phyloP scores from a whole-genome alignment of 2,329 filamentous ascomycete species.

The Hymenoscyphus infarciens region DNA sequence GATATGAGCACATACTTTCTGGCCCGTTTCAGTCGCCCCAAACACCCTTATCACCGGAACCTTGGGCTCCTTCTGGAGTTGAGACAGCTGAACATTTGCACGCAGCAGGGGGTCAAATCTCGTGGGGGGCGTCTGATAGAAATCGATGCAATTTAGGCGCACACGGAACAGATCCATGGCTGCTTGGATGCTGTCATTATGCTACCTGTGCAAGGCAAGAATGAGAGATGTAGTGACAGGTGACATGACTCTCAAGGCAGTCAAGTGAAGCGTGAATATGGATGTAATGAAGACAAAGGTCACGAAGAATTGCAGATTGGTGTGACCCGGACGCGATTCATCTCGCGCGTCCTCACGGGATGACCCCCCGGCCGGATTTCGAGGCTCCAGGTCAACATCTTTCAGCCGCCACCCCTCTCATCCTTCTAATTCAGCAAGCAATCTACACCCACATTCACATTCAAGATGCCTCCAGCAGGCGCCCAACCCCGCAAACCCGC shows the following conservation, averaged over 20 bases:
- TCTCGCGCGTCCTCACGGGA: constrained; percentile 17
- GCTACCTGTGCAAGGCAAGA: background rate
- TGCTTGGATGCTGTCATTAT: background rate
- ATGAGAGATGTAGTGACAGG: background rate
- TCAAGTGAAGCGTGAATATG: background rate
- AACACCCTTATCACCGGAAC: constrained; percentile 89
- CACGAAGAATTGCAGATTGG: background rate
- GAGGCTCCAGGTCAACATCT: background rate
- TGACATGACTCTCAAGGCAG: too few relatives aligned
- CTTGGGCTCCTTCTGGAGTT: constrained; percentile 61
- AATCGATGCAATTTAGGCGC: constrained; percentile 91
- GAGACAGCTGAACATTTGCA: constrained; percentile 56
- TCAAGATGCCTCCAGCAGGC: constrained; percentile 40
- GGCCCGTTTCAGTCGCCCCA: constrained; percentile 87
- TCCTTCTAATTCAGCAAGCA: background rate
- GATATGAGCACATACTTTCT: constrained; percentile 93
- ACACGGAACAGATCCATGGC: constrained; percentile 77
- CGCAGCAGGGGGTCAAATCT: constrained; percentile 77
- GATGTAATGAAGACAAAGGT: background rate
- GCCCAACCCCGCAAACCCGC: constrained; percentile 34
- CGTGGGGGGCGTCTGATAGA: constrained; percentile 80
- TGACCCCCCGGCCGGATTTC: constrained; percentile 4
- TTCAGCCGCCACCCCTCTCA: background rate
- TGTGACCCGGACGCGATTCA: constrained; percentile 13
- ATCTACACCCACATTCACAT: background rate